Conservation (phyloP, 495 filamentous ascomycete species). For the Aspergillus olivimuriae region DNA sequence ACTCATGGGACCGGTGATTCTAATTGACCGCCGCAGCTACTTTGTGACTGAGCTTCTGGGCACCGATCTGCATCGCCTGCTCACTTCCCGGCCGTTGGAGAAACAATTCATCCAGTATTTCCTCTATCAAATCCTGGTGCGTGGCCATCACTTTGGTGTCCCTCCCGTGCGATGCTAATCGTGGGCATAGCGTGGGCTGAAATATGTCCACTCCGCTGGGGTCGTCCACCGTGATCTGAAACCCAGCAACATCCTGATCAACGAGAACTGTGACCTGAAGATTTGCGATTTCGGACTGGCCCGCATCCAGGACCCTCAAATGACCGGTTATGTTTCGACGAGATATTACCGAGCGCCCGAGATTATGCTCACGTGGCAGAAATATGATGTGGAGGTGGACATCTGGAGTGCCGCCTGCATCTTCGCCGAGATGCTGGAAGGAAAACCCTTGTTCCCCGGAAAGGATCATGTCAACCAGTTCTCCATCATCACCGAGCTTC, state of each 20-base stretch:
- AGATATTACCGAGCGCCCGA: conserved; percentile 97
- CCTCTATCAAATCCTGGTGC: conserved; percentile 93
- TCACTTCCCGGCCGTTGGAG: conserved; percentile 92
- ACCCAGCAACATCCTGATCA: conserved; percentile 97
- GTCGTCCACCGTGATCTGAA: conserved; percentile 97
- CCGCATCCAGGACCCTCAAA: conserved; percentile 98
- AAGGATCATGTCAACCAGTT: conserved; percentile 99
- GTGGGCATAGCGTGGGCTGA: conserved; percentile 74
- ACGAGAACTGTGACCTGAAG: conserved; percentile 98
- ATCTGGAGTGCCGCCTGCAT: conserved; percentile 99
- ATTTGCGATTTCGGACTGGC: conserved; percentile 98
- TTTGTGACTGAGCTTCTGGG: conserved; percentile 97
- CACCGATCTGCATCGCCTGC: conserved; percentile 89
- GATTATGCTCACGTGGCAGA: conserved; percentile 99
- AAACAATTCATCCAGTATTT: conserved; percentile 99
- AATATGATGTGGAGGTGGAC: conserved; percentile 98
- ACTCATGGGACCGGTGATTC: background rate
- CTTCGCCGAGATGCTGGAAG: conserved; percentile 98
- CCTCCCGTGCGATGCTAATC: conserved; percentile 22
- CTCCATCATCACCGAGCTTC: conserved; percentile 96
- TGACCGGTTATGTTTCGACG: conserved; percentile 98
- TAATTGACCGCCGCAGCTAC: conserved; percentile 55
- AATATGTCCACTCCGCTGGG: conserved; percentile 98
- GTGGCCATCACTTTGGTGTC: conserved; percentile 11
- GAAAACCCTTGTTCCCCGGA: conserved; percentile 95